These are phyloP conservation scores for Leishmania gerbilli DNA, from an alignment of 208 protist genomes.

Conservation along the genomic window DNA sequence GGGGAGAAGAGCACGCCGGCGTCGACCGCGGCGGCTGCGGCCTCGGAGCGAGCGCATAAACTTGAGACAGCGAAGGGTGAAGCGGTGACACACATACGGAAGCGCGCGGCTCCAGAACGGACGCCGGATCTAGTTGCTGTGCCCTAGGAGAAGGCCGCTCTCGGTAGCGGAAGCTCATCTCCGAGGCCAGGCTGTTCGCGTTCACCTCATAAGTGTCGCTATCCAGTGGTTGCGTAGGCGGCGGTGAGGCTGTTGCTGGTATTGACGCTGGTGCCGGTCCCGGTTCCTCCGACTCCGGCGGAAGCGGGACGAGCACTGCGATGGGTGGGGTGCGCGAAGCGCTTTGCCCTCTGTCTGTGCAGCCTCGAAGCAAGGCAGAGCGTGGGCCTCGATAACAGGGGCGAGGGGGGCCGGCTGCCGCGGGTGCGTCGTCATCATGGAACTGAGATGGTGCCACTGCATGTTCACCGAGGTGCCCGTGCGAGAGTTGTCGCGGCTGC, in stretches of 20 bases:
- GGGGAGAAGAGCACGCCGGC: neutral
- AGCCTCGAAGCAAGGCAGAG: neutral
- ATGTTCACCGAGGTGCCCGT: neutral
- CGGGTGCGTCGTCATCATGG: neutral
- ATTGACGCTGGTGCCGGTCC: too few relatives aligned
- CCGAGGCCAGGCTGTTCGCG: neutral
- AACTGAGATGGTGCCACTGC: neutral
- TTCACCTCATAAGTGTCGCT: neutral
- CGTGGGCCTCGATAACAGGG: neutral
- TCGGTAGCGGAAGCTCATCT: neutral
- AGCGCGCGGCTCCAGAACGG: neutral
- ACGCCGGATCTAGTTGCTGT: neutral
- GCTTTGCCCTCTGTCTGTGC: too few relatives aligned
- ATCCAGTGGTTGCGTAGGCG: neutral
- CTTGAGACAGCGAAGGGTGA: neutral
- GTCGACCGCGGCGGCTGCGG: neutral
- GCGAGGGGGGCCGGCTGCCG: neutral
- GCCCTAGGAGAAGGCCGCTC: neutral
- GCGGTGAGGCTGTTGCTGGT: neutral
- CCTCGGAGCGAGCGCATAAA: neutral
- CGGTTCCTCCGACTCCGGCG: neutral
- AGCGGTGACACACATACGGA: neutral
- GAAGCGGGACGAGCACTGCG: slow-evolving; percentile 4
- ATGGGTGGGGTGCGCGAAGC: slow-evolving; percentile 4
- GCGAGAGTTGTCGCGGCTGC: neutral